Percentiles rank a stretch among this genome's conserved stretches.
Evolutionary conservation across 129 eudicot genomes (phyloP).

Genomic region (Ambrosia artemisiifolia): DNA sequence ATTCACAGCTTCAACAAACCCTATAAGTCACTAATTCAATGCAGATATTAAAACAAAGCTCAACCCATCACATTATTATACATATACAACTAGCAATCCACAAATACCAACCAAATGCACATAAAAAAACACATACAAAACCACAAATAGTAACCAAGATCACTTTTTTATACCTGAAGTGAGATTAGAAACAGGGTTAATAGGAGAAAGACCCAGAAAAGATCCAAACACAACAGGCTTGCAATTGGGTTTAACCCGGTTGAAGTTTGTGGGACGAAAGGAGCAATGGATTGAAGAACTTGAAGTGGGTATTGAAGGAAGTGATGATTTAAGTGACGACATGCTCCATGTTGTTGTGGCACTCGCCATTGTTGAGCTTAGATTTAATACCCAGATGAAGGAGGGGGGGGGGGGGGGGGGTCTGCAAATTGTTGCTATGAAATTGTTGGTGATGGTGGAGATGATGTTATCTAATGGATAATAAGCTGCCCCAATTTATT

Average conservation of each 20-base stretch:
- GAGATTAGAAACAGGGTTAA: conserved; percentile 53
- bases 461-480: conserved; percentile 34
- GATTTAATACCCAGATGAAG: conserved; percentile 1
- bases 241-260: conserved; percentile 32
- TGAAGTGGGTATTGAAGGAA: conserved; percentile 40
- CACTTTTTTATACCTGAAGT: conserved; percentile 39
- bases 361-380: conserved; percentile 41
- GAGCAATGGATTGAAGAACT: conserved; percentile 37
- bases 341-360: conserved; percentile 66
- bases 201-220: conserved; percentile 57
- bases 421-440: conserved; percentile 31
- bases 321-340: conserved; percentile 62
- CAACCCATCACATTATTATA: background rate
- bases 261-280: conserved; percentile 28
- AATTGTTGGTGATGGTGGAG: conserved; percentile 34
- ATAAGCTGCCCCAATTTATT: conserved; percentile 14
- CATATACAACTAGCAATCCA: background rate
- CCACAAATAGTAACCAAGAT: background rate
- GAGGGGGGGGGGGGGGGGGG: too few species aligned
- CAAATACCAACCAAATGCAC: background rate
- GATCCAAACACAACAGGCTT: conserved; percentile 43
- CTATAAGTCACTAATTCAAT: background rate
- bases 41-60: background rate
- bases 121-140: background rate
- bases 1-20: conserved; percentile 17